Percentiles rank a stretch among this genome's conserved stretches.
Conservation (phyloP, 2,329 filamentous ascomycete species). For the Neopestalotiopsis sp. region DNA sequence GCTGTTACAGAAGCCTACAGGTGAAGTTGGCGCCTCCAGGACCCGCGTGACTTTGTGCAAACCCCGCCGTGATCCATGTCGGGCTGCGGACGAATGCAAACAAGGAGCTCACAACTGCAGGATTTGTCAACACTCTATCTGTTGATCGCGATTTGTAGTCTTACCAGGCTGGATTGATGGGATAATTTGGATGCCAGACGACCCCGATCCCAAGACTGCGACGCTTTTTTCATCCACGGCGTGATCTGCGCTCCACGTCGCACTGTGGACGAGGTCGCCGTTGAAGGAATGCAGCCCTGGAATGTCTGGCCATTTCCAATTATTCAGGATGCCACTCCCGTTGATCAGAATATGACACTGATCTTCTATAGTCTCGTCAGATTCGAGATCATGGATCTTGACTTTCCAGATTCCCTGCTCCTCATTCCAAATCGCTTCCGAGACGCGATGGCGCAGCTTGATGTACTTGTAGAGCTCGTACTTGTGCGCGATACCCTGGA, state of each 20-base stretch:
- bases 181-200: slow-evolving; percentile 2
- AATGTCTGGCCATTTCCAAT: slow-evolving; percentile 23
- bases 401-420: background rate
- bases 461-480: background rate
- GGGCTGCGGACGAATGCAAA: background rate
- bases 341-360: slow-evolving; percentile 3
- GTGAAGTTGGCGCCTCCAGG: background rate
- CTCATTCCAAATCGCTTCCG: background rate
- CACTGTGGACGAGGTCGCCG: background rate
- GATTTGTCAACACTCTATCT: background rate
- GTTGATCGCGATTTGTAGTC: too few species aligned
- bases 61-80: background rate
- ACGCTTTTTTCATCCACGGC: background rate
- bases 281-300: slow-evolving; percentile 25
- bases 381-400: background rate
- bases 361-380: background rate
- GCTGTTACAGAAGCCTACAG: background rate
- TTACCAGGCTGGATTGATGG: slow-evolving; percentile 2
- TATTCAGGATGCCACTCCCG: slow-evolving; percentile 12
- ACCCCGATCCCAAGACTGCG: slow-evolving; percentile 4
- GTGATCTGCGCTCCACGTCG: background rate
- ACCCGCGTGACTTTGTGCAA: background rate
- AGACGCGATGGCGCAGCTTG: background rate
- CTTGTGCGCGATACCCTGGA: background rate
- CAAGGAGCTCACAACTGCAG: background rate